Evolutionary conservation across 306 rosid genomes (phyloP).

Genomic region (Fragaria vesca): DNA sequence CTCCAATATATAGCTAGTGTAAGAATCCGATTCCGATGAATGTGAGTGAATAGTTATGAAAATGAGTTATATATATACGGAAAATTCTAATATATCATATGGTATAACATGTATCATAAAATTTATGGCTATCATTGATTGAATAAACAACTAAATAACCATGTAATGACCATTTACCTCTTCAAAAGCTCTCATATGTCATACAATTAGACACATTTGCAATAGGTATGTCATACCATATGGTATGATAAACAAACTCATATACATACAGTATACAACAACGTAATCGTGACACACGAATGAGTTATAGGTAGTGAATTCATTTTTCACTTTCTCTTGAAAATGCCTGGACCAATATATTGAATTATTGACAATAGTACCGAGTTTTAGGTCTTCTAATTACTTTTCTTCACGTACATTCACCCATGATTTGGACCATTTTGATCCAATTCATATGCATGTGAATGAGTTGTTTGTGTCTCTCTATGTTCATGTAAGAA

Average conservation of each 20-base stretch:
- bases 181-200: too few relatives aligned
- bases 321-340: not conserved
- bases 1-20: not conserved
- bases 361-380: not conserved
- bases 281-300: not conserved
- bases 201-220: too few relatives aligned
- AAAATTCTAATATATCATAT: too few relatives aligned
- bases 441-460: not conserved
- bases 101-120: too few relatives aligned
- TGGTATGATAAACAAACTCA: too few relatives aligned
- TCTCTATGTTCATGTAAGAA: not conserved
- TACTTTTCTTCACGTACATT: not conserved
- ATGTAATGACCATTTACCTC: too few relatives aligned
- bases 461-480: not conserved
- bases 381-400: not conserved
- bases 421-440: not conserved
- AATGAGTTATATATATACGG: too few relatives aligned
- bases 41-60: not conserved
- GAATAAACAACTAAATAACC: too few relatives aligned
- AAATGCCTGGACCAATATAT: not conserved
- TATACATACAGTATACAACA: not conserved
- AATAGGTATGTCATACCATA: too few relatives aligned
- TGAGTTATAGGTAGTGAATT: not conserved
- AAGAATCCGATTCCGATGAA: not conserved
- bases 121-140: too few relatives aligned